Base-by-base conservation (phyloP, 495 filamentous ascomycete species). In the Umbilicaria muhlenbergii region DNA sequence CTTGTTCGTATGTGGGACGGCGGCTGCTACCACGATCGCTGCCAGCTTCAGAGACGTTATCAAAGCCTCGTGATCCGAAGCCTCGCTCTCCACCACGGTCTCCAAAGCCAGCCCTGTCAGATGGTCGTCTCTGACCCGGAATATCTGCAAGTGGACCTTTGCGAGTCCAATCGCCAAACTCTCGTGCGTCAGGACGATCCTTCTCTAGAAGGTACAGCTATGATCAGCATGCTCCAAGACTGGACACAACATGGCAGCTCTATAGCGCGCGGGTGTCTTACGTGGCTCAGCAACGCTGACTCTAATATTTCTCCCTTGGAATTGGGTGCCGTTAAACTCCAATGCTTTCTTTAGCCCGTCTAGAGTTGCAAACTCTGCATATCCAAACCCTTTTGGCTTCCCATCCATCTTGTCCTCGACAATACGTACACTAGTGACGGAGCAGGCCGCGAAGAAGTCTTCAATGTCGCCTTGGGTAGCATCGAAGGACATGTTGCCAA, bases 401-500 rank as follows among this genome's bases (percentile, higher is more conserved):
- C 78, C 74, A 51, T 86, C 83, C 60, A 92, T 67, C 57, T 86
- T 89, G 62, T 98, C 91, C 64, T 94, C 88, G 47, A 96, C 91
- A 49, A 98, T 86, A 52, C 91, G 82, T 43, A 98, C 86, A 54
- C 77, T 95, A 13, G 79, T 81, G 51, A 92, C 77, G 42, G 81
- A 69, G 62, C 91, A 98, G 31, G 69, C 83, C 24, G 68, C 58
- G 58, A 98, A 94, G 53, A 96, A 91, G 6, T 84, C 82, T 47
- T 72, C 74, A 42, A 98, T 76, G 48, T 88, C 81, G 43, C 71
- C 78, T 37, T 70, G 67, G 10, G 84, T 91, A 17, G 85, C 83
- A 59, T 95, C 88, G 58, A 93, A 98, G 16, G 89, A 86, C 39
- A 98, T 76, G 55, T 98, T 98, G 47, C 92, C 91, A 41, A 98